Evolutionary conservation across 1,284 basidiomycete species (phyloP).

Genomic region (Tremellales sp.): DNA sequence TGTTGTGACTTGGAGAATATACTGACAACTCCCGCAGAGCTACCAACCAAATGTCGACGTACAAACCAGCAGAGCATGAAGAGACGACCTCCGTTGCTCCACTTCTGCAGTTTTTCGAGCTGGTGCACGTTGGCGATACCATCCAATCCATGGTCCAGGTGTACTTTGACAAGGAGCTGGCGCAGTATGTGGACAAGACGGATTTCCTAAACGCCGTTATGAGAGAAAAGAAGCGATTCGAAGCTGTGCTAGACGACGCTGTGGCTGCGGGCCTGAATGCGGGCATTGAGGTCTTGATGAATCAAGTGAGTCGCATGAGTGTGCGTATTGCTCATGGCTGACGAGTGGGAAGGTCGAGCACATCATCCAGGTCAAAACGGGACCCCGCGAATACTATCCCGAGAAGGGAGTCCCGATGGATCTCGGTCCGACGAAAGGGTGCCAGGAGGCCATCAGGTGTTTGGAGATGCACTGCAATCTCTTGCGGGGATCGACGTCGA

Average conservation of each 20-base stretch:
- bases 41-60: constrained; percentile 77
- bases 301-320: constrained; percentile 59
- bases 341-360: constrained; percentile 70
- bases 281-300: constrained; percentile 93
- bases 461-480: constrained; percentile 85
- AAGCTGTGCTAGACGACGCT: constrained; percentile 83
- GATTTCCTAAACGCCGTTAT: constrained; percentile 93
- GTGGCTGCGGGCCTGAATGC: constrained; percentile 91
- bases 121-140: constrained; percentile 94
- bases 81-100: constrained; percentile 78
- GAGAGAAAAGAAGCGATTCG: constrained; percentile 93
- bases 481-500: constrained; percentile 86
- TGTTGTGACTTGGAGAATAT: not conserved
- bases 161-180: constrained; percentile 94
- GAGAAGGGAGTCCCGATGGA: constrained; percentile 70
- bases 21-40: constrained; percentile 55
- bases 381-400: constrained; percentile 85
- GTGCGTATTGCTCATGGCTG: not conserved
- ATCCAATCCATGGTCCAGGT: constrained; percentile 97
- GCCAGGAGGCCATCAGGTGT: constrained; percentile 77
- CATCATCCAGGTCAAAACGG: constrained; percentile 77
- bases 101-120: constrained; percentile 92
- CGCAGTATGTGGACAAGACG: constrained; percentile 78
- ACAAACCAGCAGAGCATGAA: constrained; percentile 78
- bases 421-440: constrained; percentile 79